phyloP scores from a whole-genome alignment of 352 stramenopile genomes.

The Pythium scleroteichum region DNA sequence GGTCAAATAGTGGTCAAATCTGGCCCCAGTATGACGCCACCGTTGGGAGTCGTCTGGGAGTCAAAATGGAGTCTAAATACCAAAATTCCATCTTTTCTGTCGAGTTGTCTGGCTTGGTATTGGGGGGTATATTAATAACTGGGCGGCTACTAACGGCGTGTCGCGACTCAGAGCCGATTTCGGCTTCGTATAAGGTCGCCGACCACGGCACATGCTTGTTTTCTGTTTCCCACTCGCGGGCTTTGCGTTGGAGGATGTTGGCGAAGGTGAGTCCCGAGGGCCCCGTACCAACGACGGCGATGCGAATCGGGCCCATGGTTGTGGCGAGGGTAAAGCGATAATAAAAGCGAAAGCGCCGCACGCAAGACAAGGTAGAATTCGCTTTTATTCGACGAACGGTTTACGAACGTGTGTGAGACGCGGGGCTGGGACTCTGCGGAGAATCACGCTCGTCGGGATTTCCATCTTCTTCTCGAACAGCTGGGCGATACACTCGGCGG shows the following conservation, averaged over 20 bases:
- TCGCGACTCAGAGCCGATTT: constrained; percentile 7
- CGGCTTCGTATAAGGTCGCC: constrained; percentile 12
- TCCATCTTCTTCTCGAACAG: constrained; percentile 1
- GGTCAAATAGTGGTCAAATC: too few species aligned
- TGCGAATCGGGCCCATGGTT: constrained; percentile 6
- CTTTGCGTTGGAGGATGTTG: constrained; percentile 13
- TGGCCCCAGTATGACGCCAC: too few species aligned
- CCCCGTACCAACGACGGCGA: constrained; percentile 12
- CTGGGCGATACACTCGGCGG: not conserved
- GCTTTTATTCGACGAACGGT: not conserved
- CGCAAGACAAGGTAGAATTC: not conserved
- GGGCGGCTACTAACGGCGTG: too few species aligned
- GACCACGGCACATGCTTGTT: not conserved
- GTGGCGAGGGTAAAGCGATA: not conserved
- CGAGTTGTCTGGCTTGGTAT: too few species aligned
- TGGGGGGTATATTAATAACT: too few species aligned
- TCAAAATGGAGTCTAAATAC: too few species aligned
- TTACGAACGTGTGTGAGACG: constrained; percentile 7
- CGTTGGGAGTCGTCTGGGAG: too few species aligned
- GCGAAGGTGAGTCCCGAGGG: constrained; percentile 19
- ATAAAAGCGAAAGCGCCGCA: too few species aligned
- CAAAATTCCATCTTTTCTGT: too few species aligned
- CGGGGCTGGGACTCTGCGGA: not conserved
- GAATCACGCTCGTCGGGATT: not conserved
- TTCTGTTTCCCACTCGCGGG: not conserved